These are phyloP conservation scores for Echium plantagineum DNA, from an alignment of 257 asterid genomes.

Conservation along the genomic window DNA sequence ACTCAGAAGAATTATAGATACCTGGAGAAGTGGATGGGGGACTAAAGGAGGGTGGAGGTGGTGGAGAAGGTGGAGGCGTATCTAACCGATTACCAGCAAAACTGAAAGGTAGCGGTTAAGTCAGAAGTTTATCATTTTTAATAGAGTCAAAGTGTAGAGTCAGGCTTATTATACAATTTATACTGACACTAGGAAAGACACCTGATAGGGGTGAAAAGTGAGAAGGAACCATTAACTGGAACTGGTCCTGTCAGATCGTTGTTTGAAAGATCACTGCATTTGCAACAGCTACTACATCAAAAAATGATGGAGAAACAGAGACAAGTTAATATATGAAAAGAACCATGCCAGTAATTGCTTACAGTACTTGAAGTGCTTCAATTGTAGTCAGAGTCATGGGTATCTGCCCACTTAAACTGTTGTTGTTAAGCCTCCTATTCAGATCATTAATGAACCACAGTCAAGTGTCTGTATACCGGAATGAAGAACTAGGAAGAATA, in stretches of 20 bases:
- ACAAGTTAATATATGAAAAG: background rate
- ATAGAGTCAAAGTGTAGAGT: conserved; percentile 3
- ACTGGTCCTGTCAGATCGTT: conserved; percentile 48
- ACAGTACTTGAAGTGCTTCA: conserved; percentile 87
- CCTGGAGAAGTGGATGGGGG: conserved; percentile 43
- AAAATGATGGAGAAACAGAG: background rate
- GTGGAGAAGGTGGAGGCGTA: conserved; percentile 38
- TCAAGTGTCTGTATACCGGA: background rate
- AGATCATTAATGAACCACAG: conserved; percentile 12
- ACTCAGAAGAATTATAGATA: conserved; percentile 4
- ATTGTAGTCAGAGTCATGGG: conserved; percentile 58
- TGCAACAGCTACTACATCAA: conserved; percentile 11
- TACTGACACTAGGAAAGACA: conserved; percentile 10
- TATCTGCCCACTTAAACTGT: conserved; percentile 56
- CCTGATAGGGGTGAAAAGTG: conserved; percentile 92
- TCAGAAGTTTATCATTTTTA: conserved; percentile 11
- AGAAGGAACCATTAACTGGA: conserved; percentile 87
- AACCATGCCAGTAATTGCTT: conserved; percentile 15
- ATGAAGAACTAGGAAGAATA: too few species aligned
- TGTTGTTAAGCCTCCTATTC: conserved; percentile 93
- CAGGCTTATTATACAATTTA: background rate
- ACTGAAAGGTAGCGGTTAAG: conserved; percentile 34
- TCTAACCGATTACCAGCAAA: conserved; percentile 46
- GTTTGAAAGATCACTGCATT: conserved; percentile 84
- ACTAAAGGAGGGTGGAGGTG: conserved; percentile 61